A percentile compares a stretch with the other conserved stretches of the same genome.
Conservation (phyloP, 352 stramenopile species). For the Globisporangium heterothallicum region DNA sequence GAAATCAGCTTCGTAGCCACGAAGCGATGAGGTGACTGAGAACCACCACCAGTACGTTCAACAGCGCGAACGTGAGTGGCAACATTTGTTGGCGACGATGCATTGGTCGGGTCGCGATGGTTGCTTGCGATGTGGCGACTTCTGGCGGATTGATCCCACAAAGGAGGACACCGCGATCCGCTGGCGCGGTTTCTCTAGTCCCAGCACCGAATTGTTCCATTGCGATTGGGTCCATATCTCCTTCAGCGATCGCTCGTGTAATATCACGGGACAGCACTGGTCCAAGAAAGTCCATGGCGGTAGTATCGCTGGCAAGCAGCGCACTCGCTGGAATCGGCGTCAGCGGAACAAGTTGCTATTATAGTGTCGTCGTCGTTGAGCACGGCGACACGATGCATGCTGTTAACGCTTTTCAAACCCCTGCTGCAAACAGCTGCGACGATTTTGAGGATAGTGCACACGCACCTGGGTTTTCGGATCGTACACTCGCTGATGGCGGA, state of each 20-base stretch:
- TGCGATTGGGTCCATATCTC: constrained; percentile 73
- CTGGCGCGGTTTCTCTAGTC: no score
- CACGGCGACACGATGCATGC: no score
- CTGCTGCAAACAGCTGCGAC: no score
- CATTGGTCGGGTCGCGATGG: no score
- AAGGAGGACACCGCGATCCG: no score
- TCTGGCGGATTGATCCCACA: no score
- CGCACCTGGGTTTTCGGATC: constrained; percentile 27
- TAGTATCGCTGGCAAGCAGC: constrained; percentile 14
- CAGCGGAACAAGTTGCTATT: constrained; percentile 65
- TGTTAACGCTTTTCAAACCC: no score
- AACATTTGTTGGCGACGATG: not conserved
- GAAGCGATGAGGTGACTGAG: not conserved
- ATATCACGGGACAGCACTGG: constrained; percentile 37
- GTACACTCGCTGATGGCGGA: constrained; percentile 67
- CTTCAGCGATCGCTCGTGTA: constrained; percentile 54
- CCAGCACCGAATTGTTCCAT: constrained; percentile 32
- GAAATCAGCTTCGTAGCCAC: not conserved
- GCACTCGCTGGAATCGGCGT: constrained; percentile 40
- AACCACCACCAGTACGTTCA: not conserved
- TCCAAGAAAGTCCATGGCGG: constrained; percentile 57
- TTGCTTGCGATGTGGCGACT: no score
- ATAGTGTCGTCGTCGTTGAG: no score
- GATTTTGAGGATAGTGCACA: no score
- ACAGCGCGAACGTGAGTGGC: not conserved